Conservation (phyloP, 148 eudicot species). For the Rhododendron ferrugineum region DNA sequence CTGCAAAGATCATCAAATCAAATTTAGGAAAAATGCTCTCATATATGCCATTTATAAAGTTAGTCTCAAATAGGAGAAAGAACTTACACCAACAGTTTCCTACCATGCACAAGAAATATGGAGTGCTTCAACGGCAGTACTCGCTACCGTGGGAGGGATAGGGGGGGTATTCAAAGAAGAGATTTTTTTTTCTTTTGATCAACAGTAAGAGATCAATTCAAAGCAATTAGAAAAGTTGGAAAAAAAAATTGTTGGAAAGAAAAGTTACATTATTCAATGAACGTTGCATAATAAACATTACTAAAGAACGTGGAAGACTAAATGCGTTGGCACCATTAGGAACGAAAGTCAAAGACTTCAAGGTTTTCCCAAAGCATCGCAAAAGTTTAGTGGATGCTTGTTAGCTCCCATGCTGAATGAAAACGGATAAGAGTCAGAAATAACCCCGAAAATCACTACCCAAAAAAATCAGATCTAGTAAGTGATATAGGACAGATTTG, state of each 20-base stretch:
- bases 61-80: not conserved
- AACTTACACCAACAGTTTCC: not conserved
- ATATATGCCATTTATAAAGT: not conserved
- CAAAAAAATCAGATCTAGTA: not conserved
- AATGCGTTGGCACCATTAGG: not conserved
- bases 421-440: not conserved
- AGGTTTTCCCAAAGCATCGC: not conserved
- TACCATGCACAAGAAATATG: not conserved
- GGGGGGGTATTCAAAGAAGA: not conserved
- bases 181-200: not conserved
- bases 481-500: too few species aligned
- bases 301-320: not conserved
- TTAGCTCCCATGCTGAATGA: not conserved
- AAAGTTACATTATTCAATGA: not conserved
- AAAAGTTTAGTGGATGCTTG: not conserved
- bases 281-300: not conserved
- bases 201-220: not conserved
- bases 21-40: not conserved
- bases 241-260: not conserved
- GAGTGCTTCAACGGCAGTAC: not conserved
- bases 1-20: slow-evolving; percentile 34
- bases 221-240: not conserved
- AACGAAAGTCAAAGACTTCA: not conserved
- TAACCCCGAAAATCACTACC: not conserved
- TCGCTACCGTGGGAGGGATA: not conserved